Evolutionary conservation across 2,329 filamentous ascomycete genomes (phyloP).

Genomic region (Purpureocillium lavendulum): DNA sequence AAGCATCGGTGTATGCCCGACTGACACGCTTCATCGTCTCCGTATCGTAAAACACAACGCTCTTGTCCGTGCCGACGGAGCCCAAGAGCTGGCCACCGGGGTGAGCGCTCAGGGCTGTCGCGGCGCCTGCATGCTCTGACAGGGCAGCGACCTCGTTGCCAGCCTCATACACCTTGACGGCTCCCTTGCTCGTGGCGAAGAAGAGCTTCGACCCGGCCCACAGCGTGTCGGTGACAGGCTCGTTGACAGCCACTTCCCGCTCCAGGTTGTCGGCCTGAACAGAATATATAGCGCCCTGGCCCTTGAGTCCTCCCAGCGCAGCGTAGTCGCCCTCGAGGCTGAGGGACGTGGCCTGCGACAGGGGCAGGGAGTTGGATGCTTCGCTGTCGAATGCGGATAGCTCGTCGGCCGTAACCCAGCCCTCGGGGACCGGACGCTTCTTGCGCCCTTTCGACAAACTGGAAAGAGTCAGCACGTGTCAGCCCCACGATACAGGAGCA

Average conservation of each 20-base stretch:
- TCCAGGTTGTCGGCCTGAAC: conserved; percentile 59
- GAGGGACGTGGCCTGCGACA: conserved; percentile 41
- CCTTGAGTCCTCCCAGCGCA: conserved; percentile 67
- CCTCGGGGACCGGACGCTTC: conserved; percentile 78
- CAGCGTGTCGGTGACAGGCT: conserved; percentile 55
- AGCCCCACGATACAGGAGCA: not conserved
- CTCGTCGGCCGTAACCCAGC: conserved; percentile 71
- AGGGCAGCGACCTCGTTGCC: conserved; percentile 63
- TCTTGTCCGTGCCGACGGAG: conserved; percentile 86
- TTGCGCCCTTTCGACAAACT: conserved; percentile 83
- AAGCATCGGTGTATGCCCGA: conserved; percentile 70
- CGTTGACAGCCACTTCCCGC: conserved; percentile 56
- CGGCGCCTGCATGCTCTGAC: conserved; percentile 74
- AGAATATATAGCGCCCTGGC: conserved; percentile 68
- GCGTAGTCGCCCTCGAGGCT: conserved; percentile 53
- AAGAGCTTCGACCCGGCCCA: conserved; percentile 64
- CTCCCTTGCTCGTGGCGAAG: conserved; percentile 66
- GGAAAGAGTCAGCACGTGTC: conserved; percentile 6
- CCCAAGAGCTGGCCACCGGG: conserved; percentile 76
- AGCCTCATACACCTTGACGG: conserved; percentile 70
- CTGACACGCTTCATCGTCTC: conserved; percentile 57
- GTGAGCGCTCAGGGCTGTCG: conserved; percentile 70
- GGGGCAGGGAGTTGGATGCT: conserved; percentile 36
- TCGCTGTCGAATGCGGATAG: conserved; percentile 44
- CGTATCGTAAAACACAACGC: conserved; percentile 83